Evolutionary conservation across 495 filamentous ascomycete species (phyloP).

Genomic region (Tuber microsphaerosporum): DNA sequence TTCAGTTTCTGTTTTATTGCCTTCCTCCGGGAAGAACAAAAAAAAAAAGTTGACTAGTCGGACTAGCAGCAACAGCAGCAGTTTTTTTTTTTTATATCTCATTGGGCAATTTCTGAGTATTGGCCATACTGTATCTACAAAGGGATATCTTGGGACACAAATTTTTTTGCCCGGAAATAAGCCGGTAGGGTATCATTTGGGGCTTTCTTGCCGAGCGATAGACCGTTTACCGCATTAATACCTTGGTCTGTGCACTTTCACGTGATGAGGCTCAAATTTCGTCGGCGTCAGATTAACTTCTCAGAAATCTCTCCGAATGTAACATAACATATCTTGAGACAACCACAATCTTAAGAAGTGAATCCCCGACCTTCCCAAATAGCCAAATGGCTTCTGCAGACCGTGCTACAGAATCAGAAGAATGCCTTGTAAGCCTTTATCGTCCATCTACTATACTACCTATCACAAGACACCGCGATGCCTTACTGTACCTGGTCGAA

Average conservation of each 20-base stretch:
- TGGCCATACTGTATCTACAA: neutral
- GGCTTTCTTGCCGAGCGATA: constrained; percentile 16
- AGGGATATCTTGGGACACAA: neutral
- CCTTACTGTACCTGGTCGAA: constrained; percentile 68
- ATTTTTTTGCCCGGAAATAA: neutral
- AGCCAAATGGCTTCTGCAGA: constrained; percentile 34
- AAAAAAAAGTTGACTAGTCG: constrained; percentile 14
- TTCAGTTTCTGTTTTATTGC: constrained; percentile 16
- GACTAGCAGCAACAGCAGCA: constrained; percentile 11
- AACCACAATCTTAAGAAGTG: neutral
- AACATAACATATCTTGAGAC: neutral
- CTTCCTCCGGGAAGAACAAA: constrained; percentile 18
- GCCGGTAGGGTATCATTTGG: neutral
- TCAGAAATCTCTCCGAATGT: neutral
- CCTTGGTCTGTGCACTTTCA: constrained; percentile 29
- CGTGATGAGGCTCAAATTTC: constrained; percentile 31
- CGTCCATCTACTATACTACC: constrained; percentile 70
- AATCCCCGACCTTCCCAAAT: neutral
- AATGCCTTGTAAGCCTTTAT: constrained; percentile 49
- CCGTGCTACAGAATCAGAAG: constrained; percentile 37
- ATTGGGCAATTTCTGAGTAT: constrained; percentile 11
- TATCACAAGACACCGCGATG: constrained; percentile 66
- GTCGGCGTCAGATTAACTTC: constrained; percentile 8
- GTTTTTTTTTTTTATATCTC: constrained; percentile 16
- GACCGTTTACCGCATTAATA: constrained; percentile 9